Percentiles rank a stretch among this genome's conserved stretches.
phyloP scores from a whole-genome alignment of 805 yeast species.

The Kodamaea hsintzibuensis region DNA sequence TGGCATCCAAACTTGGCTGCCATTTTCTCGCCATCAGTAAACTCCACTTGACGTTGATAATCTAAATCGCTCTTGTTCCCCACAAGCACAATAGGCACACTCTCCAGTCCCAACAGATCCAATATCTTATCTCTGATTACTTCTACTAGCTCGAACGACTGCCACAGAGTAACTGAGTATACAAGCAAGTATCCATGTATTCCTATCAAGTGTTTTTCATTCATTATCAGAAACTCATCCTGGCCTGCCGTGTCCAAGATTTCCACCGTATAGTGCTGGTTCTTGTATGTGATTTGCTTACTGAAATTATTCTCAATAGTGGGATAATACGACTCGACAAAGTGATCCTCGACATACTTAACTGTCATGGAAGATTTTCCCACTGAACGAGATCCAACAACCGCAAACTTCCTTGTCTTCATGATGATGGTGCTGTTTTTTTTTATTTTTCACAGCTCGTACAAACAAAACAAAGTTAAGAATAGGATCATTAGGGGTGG shows the following conservation, averaged over 20 bases:
- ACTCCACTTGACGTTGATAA: slow-evolving; percentile 59
- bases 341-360: slow-evolving; percentile 83
- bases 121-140: slow-evolving; percentile 81
- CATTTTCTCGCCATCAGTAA: slow-evolving; percentile 36
- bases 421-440: slow-evolving; percentile 14
- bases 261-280: slow-evolving; percentile 77
- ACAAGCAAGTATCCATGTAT: slow-evolving; percentile 82
- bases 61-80: slow-evolving; percentile 77
- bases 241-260: slow-evolving; percentile 93
- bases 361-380: slow-evolving; percentile 87
- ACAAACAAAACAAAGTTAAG: neutral
- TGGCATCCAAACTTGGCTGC: slow-evolving; percentile 46
- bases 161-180: slow-evolving; percentile 76
- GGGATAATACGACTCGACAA: slow-evolving; percentile 87
- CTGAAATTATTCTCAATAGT: slow-evolving; percentile 85
- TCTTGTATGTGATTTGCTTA: slow-evolving; percentile 65
- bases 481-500: neutral
- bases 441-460: neutral
- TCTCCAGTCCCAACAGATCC: slow-evolving; percentile 57
- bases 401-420: slow-evolving; percentile 75
- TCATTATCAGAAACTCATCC: slow-evolving; percentile 82
- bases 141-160: slow-evolving; percentile 74
- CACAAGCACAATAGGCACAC: slow-evolving; percentile 46
- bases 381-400: slow-evolving; percentile 85
- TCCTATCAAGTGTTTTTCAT: slow-evolving; percentile 75